phyloP scores from a whole-genome alignment of 768 basidiomycete species.

The Hygrophorus pudorinus region DNA sequence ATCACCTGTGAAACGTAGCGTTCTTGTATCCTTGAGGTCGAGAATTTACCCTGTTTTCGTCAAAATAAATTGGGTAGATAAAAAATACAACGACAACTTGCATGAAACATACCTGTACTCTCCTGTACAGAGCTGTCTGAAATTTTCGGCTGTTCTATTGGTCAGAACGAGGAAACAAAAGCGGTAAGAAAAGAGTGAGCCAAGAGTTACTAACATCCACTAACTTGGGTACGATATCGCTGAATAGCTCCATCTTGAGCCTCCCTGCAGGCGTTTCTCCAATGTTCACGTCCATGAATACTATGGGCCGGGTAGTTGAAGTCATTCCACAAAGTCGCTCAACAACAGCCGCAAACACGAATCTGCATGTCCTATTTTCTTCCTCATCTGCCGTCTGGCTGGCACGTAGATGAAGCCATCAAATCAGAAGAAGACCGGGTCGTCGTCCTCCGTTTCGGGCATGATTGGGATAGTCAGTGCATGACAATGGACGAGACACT shows the following conservation, averaged over 20 bases:
- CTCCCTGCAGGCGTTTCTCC: conserved; percentile 94
- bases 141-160: conserved; percentile 95
- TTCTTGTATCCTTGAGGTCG: conserved; percentile 87
- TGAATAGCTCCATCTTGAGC: conserved; percentile 96
- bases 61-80: conserved; percentile 8
- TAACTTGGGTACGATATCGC: conserved; percentile 91
- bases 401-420: conserved; percentile 99
- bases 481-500: conserved; percentile 99
- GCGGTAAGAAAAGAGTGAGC: conserved; percentile 2
- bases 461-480: conserved; percentile 89
- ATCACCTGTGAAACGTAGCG: conserved; percentile 84
- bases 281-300: conserved; percentile 96
- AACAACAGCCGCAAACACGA: neutral
- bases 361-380: conserved; percentile 76
- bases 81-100: neutral
- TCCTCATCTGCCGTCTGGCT: conserved; percentile 81
- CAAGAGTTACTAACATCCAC: conserved; percentile 13
- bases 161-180: too few species aligned
- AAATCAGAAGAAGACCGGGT: conserved; percentile 95
- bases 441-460: conserved; percentile 90
- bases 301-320: conserved; percentile 60
- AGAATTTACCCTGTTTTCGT: conserved; percentile 53
- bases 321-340: conserved; percentile 5
- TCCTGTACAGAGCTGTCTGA: conserved; percentile 95
- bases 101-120: conserved; percentile 62